A percentile compares a stretch with the other conserved stretches of the same genome.
Evolutionary conservation across 352 stramenopile genomes (phyloP).

Genomic region (Thalassiosira gravida): DNA sequence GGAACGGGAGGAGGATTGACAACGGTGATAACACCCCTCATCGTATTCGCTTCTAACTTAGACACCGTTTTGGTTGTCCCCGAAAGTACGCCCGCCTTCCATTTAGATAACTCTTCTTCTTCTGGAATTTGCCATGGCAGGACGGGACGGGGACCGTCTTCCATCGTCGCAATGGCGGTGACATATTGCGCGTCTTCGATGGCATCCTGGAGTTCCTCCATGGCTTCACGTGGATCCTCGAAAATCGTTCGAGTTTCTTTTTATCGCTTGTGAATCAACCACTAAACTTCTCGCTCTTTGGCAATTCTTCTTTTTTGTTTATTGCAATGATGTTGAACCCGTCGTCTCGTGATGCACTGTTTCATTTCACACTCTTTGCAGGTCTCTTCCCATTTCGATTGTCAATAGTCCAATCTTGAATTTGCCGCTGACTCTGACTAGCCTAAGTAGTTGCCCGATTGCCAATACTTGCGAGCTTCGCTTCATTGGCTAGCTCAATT

Average conservation of each 20-base stretch:
- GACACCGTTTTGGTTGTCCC: constrained; percentile 5
- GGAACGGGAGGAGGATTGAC: no score
- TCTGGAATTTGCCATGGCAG: constrained; percentile 75
- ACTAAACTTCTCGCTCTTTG: no score
- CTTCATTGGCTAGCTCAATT: no score
- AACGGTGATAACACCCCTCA: neutral
- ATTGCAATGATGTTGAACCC: no score
- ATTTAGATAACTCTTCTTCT: constrained; percentile 67
- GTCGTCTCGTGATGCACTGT: no score
- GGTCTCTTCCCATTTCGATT: no score
- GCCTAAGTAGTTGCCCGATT: no score
- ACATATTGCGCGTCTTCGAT: constrained; percentile 87
- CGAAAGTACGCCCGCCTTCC: constrained; percentile 42
- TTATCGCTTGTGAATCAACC: neutral
- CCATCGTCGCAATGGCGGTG: constrained; percentile 74
- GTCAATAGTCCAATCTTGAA: no score
- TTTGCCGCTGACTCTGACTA: no score
- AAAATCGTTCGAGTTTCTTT: neutral
- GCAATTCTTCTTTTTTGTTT: no score
- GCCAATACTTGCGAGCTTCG: no score
- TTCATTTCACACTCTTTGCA: no score
- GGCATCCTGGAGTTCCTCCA: constrained; percentile 86
- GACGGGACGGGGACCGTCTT: constrained; percentile 76
- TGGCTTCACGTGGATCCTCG: constrained; percentile 9
- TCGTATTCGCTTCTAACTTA: neutral